phyloP scores from a whole-genome alignment of 371 early-diverging fungal genomes.

The Choanephora cucurbitarum region DNA sequence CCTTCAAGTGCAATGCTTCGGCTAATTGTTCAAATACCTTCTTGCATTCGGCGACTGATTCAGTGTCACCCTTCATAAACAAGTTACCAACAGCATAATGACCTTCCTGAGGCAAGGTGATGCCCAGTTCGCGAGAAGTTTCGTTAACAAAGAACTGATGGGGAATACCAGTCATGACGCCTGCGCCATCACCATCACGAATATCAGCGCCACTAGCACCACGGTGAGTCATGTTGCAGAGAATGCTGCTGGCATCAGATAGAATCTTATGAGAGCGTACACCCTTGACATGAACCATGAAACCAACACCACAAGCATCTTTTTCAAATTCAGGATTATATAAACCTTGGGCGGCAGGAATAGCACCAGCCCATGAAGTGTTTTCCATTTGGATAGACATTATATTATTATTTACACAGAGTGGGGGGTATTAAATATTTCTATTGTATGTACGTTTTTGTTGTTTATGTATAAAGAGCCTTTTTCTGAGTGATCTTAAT shows the following conservation, averaged over 20 bases:
- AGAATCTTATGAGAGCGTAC: slow-evolving; percentile 84
- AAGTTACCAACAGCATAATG: slow-evolving; percentile 94
- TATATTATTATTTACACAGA: no score
- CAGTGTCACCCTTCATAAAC: slow-evolving; percentile 73
- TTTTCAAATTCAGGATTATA: slow-evolving; percentile 91
- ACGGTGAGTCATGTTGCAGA: slow-evolving; percentile 98
- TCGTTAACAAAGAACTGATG: slow-evolving; percentile 81
- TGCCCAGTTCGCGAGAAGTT: slow-evolving; percentile 54
- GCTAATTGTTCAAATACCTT: slow-evolving; percentile 84
- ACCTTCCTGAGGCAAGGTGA: slow-evolving; percentile 73
- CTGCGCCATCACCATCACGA: slow-evolving; percentile 87
- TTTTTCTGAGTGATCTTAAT: no score
- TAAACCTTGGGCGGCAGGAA: slow-evolving; percentile 87
- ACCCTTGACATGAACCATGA: slow-evolving; percentile 91
- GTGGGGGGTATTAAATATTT: no score
- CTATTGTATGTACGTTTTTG: no score
- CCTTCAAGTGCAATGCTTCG: slow-evolving; percentile 64
- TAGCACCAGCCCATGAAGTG: slow-evolving; percentile 77
- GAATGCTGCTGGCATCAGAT: slow-evolving; percentile 81
- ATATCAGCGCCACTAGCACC: slow-evolving; percentile 93
- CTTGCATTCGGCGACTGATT: slow-evolving; percentile 64
- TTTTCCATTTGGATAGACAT: no score
- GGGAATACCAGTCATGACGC: slow-evolving; percentile 94
- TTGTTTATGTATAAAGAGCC: no score
- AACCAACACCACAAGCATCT: slow-evolving; percentile 97